Evolutionary conservation across 805 yeast genomes (phyloP), one percentile per base, ranked within the genome.

Genomic region (Schwanniomyces occidentalis): DNA sequence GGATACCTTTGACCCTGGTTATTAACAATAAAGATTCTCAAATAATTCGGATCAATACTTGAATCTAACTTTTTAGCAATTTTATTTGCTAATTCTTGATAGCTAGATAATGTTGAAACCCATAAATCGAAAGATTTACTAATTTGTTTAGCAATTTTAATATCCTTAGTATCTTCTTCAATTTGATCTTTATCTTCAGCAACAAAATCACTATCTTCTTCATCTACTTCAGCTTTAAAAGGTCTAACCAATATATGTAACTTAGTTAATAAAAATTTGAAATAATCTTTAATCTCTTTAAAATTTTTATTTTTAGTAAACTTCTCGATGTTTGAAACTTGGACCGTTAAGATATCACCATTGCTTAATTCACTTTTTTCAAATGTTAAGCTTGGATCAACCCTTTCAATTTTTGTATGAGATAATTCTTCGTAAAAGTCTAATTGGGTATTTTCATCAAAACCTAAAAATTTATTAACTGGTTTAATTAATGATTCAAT

Each of bases 11-110:
- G 77, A n/a, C 81, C 82, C 14, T 75, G 71, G 43, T 73, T 75
- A 35, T 68, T 67, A 24, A 82, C 66, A 8, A 83, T 75, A 52
- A 78, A 85, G 5, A 91, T 59, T 48, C 90, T 76, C 38, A 93
- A 54, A 49, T 75, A 73, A 3, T 69, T 71, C 0, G 90, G 77
- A 38, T 80, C 78, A 8, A 75, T 73, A 5, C 65, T 64, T 4
- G 41, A 41, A 5, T 53, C 61, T 10, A 85, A 59, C 26, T 60
- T 56, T 5, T 58, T 52, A 1, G 84, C 90, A 27, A 89, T 73
- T 30, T 73, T 74, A n/a, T 59, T 58, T 0, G 89, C 79, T 23
- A 93, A 58, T 14, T 75, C 79, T 4, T 69, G 64, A 52, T 82
- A 87, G 2, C 71, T 48, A 27, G 80, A 80, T 30, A 69, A 63